These are phyloP conservation scores for Pyrenochaeta sp. DNA, from an alignment of 2,329 filamentous ascomycete genomes.

Conservation along the genomic window DNA sequence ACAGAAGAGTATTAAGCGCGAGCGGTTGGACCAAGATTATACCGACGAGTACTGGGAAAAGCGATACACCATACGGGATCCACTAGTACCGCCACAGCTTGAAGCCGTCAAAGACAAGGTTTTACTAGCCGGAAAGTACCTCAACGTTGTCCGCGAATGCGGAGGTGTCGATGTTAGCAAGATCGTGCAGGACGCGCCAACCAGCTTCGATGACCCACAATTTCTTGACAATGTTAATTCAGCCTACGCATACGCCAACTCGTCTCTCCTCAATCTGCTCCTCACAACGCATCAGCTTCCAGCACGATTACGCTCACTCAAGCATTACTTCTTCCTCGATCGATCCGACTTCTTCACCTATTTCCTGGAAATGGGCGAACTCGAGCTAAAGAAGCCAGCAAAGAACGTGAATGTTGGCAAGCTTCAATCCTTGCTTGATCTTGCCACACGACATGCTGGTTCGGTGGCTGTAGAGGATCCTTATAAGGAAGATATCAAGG, in stretches of 20 bases:
- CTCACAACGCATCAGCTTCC: slow-evolving; percentile 92
- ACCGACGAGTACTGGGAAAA: slow-evolving; percentile 99
- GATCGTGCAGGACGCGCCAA: slow-evolving; percentile 84
- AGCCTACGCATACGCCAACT: slow-evolving; percentile 94
- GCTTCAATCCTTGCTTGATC: slow-evolving; percentile 91
- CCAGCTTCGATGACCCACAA: slow-evolving; percentile 86
- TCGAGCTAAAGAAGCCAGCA: slow-evolving; percentile 88
- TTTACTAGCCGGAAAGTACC: slow-evolving; percentile 91
- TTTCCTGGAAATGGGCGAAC: slow-evolving; percentile 89
- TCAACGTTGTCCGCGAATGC: slow-evolving; percentile 97
- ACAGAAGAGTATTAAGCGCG: slow-evolving; percentile 91
- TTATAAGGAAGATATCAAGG: slow-evolving; percentile 98
- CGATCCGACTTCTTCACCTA: slow-evolving; percentile 98
- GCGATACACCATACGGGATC: slow-evolving; percentile 90
- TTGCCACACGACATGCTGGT: slow-evolving; percentile 94
- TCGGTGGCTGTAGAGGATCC: slow-evolving; percentile 93
- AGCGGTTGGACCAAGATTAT: slow-evolving; percentile 92
- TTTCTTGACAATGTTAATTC: slow-evolving; percentile 96
- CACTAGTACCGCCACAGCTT: slow-evolving; percentile 90
- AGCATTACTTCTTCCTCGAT: slow-evolving; percentile 99
- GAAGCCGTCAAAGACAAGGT: slow-evolving; percentile 93
- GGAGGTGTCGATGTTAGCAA: slow-evolving; percentile 94
- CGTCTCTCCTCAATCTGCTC: slow-evolving; percentile 87
- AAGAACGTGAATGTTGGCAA: slow-evolving; percentile 91
- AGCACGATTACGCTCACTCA: slow-evolving; percentile 84